Conservation (phyloP, 441 rosid genomes). For the Erysimum pusillum region DNA sequence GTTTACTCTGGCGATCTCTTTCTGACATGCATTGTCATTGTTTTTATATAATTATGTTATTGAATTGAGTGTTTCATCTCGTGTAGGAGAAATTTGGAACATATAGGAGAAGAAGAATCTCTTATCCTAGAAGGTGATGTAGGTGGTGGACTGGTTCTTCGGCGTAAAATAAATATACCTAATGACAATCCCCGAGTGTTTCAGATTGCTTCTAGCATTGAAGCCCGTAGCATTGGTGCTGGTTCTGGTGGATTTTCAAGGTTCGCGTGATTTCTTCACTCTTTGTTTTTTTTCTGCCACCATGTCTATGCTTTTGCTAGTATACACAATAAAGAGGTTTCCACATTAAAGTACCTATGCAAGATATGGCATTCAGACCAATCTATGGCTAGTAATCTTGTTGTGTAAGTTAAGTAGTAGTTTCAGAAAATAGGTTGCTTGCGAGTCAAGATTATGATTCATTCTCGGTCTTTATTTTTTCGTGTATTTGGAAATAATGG, state of each 20-base stretch:
- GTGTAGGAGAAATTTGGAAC: constrained; percentile 79
- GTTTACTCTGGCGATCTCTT: constrained; percentile 33
- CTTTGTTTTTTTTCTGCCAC: not conserved
- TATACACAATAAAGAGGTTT: not conserved
- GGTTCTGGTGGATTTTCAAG: constrained; percentile 98
- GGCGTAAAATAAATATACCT: constrained; percentile 60
- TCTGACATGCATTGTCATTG: not conserved
- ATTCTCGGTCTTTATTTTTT: not conserved
- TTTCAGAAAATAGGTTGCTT: not conserved
- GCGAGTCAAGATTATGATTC: not conserved
- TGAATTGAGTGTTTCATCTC: constrained; percentile 23
- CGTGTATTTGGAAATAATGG: not conserved
- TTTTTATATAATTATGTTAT: not conserved
- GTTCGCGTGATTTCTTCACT: constrained; percentile 48
- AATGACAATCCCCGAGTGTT: constrained; percentile 60
- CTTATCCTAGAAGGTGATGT: constrained; percentile 77
- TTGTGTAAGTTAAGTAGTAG: not conserved
- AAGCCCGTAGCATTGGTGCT: constrained; percentile 85
- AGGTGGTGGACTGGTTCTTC: constrained; percentile 85
- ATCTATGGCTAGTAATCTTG: constrained; percentile 6
- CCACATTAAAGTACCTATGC: not conserved
- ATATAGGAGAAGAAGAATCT: constrained; percentile 83
- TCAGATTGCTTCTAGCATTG: constrained; percentile 69
- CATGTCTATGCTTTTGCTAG: constrained; percentile 14
- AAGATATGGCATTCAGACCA: not conserved